Percentiles rank a stretch among this genome's conserved stretches.
phyloP scores from a whole-genome alignment of 2,329 filamentous ascomycete genomes.

The Didymella pinodella region DNA sequence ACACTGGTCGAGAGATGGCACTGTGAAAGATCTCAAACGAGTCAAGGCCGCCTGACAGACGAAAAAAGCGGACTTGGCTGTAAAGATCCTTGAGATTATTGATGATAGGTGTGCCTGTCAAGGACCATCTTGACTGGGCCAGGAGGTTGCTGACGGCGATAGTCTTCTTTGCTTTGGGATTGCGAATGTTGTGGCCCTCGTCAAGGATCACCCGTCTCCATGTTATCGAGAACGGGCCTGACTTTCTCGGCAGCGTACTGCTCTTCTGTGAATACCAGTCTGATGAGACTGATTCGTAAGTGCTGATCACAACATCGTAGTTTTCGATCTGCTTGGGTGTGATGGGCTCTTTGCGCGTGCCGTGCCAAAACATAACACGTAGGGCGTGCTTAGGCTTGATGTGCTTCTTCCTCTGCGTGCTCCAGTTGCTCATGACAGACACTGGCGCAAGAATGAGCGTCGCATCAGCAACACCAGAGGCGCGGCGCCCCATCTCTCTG shows the following conservation, averaged over 20 bases:
- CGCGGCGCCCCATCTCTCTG: slow-evolving; percentile 35
- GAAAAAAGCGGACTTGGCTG: slow-evolving; percentile 79
- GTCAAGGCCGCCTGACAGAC: slow-evolving; percentile 77
- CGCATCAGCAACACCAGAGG: slow-evolving; percentile 52
- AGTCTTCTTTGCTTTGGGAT: slow-evolving; percentile 75
- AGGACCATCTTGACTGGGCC: slow-evolving; percentile 77
- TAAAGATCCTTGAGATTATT: slow-evolving; percentile 84
- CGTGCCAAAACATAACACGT: slow-evolving; percentile 78
- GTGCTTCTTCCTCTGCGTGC: slow-evolving; percentile 77
- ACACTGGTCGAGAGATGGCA: slow-evolving; percentile 73
- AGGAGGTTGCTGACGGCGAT: slow-evolving; percentile 71
- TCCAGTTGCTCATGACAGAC: slow-evolving; percentile 91
- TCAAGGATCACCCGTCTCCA: slow-evolving; percentile 72
- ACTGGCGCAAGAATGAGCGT: slow-evolving; percentile 85
- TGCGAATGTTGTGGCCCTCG: slow-evolving; percentile 74
- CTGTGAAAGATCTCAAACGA: slow-evolving; percentile 76
- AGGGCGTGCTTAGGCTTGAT: slow-evolving; percentile 69
- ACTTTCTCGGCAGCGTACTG: slow-evolving; percentile 40
- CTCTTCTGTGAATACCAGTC: slow-evolving; percentile 65
- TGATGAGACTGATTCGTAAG: slow-evolving; percentile 76
- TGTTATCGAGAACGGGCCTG: slow-evolving; percentile 65
- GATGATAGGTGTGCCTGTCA: slow-evolving; percentile 71
- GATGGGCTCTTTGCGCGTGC: slow-evolving; percentile 61
- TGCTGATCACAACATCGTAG: slow-evolving; percentile 82
- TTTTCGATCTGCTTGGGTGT: slow-evolving; percentile 64